Percentiles rank a stretch among this genome's conserved stretches.
phyloP scores from a whole-genome alignment of 371 early-diverging fungal species.

The Chytridiales sp. region DNA sequence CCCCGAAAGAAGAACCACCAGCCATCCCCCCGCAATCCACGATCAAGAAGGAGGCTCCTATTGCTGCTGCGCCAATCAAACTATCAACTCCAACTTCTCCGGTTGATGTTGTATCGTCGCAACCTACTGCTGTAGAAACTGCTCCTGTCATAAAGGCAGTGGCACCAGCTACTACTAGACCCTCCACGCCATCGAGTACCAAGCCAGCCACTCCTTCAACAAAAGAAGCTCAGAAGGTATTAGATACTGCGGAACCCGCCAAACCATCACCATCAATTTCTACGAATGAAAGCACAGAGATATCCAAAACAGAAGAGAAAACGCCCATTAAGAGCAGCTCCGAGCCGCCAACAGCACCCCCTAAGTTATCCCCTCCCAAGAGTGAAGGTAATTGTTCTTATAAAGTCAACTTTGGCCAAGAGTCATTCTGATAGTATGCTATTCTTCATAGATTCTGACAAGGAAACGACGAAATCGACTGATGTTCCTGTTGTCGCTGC shows the following conservation, averaged over 20 bases:
- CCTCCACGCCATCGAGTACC: not conserved
- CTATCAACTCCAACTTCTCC: too few species aligned
- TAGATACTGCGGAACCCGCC: not conserved
- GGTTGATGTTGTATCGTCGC: too few species aligned
- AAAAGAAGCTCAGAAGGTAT: too few species aligned
- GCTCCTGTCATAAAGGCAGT: not conserved
- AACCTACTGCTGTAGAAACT: conserved; percentile 6
- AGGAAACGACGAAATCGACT: not conserved
- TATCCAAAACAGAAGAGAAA: not conserved
- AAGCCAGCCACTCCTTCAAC: not conserved
- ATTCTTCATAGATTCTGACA: too few species aligned
- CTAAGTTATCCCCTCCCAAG: not conserved
- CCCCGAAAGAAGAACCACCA: not conserved
- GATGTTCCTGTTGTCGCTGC: not conserved
- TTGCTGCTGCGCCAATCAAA: conserved; percentile 7
- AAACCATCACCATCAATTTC: too few species aligned
- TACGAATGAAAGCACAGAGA: too few species aligned
- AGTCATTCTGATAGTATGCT: not conserved
- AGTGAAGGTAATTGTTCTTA: not conserved
- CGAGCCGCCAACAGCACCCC: not conserved
- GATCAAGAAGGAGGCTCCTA: conserved; percentile 5
- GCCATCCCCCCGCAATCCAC: conserved; percentile 8
- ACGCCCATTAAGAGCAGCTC: not conserved
- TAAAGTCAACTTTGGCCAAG: not conserved
- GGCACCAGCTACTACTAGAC: not conserved